Conservation (phyloP, 2,329 filamentous ascomycete genomes). For the Triangularia verruculosa region DNA sequence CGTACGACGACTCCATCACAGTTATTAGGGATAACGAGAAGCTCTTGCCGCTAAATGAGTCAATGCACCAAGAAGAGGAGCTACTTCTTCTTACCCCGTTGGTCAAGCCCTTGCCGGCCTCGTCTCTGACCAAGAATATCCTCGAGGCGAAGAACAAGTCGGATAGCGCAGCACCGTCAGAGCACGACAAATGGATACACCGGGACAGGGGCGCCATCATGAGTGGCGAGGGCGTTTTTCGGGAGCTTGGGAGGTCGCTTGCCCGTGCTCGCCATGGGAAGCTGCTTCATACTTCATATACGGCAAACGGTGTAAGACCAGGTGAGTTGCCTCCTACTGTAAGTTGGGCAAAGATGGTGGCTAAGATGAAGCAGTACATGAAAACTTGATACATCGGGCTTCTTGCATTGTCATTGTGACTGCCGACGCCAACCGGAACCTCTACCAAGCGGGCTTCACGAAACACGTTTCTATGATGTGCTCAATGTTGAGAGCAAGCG, state of each 20-base stretch:
- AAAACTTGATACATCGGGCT: slow-evolving; percentile 85
- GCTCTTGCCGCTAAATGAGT: slow-evolving; percentile 75
- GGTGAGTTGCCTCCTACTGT: slow-evolving; percentile 36
- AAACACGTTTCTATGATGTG: slow-evolving; percentile 97
- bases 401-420: slow-evolving; percentile 88
- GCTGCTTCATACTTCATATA: slow-evolving; percentile 91
- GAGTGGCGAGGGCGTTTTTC: slow-evolving; percentile 90
- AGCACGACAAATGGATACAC: slow-evolving; percentile 57
- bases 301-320: slow-evolving; percentile 84
- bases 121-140: slow-evolving; percentile 72
- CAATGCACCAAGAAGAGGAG: slow-evolving; percentile 81
- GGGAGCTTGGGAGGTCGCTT: slow-evolving; percentile 83
- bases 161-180: slow-evolving; percentile 33
- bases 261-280: slow-evolving; percentile 82
- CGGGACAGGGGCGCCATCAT: slow-evolving; percentile 65
- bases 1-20: slow-evolving; percentile 90
- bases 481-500: slow-evolving; percentile 71
- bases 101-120: slow-evolving; percentile 89
- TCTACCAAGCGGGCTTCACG: slow-evolving; percentile 91
- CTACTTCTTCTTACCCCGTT: slow-evolving; percentile 84
- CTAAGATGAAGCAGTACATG: slow-evolving; percentile 59
- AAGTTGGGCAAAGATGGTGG: background rate
- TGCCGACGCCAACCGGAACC: slow-evolving; percentile 87
- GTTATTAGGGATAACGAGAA: slow-evolving; percentile 88
- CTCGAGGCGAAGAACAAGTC: slow-evolving; percentile 51